Evolutionary conservation across 768 basidiomycete genomes (phyloP), one percentile per base, ranked within the genome.

Genomic region (Crassisporium funariophilum): DNA sequence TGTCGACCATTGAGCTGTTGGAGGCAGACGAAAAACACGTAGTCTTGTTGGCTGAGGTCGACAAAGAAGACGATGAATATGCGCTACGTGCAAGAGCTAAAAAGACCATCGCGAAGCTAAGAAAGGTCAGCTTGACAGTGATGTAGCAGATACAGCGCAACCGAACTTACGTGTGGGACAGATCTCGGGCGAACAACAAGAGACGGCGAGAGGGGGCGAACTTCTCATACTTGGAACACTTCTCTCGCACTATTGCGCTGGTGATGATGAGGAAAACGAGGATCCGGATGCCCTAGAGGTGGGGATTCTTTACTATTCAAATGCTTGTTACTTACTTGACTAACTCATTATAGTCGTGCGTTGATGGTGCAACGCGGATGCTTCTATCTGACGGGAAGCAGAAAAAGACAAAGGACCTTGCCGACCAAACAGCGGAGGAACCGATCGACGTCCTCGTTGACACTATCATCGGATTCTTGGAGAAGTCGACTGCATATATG

Each of bases 381-480:
- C 59, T 83, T 82, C 61, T 56, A 50, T 62, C 69, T 47, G 49
- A 63, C 11, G 74, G 75, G 55, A 77, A 78, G 53, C 52, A 68
- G 50, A 74, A 73, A 52, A 62, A 68, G 35, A 41, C 58, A 27
- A 74, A 74, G 11, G 72, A 72, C 7, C 27, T 53, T 3, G 72
- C 77, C 2, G 57, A 55, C 35, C 58, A 50, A n/a, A 23, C 46
- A 13, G 39, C 24, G 9, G 60, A 56, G 10, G 78, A 79, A 38
- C 84, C 93, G 1, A 81, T 95, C 44, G 93, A 97, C 51, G 67
- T 93, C 35, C 75, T 98, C 31, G 83, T 95, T 24, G 94, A 98
- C 61, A 77, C 79, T n/a, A 81, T 98, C 40, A 90, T 99, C 38
- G 91, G 91, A 5, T 86, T 90, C 60, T 68, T 99, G 27, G 93